Evolutionary conservation across 2,329 filamentous ascomycete genomes (phyloP), one percentile per base, ranked within the genome.

Genomic region (Annulohypoxylon truncatum): DNA sequence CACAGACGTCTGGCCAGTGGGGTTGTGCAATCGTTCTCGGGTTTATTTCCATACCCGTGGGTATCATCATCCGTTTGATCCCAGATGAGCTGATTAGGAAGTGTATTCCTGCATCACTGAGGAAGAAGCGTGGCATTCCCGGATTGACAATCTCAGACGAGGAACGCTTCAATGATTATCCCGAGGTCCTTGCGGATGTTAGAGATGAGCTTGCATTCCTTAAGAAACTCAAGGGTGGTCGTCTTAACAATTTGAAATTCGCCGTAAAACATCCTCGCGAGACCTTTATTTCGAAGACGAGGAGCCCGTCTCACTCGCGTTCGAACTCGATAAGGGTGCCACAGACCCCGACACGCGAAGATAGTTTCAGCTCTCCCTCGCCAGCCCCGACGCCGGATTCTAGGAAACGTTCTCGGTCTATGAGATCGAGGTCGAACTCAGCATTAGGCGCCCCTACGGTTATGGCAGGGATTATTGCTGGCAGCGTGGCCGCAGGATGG

Each of bases 21-120:
- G 94, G 84, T 6, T 91, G 96, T 71, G 97, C 94, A 6, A 86
- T 99, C 61, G 84, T 96, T 24, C 87, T 97, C 35, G 94, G 94
- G 29, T 83, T 91, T 70, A 80, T 96, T n/a, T 97, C 95, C 15
- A 88, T 98, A 28, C 93, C 94, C 0, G 84, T 97, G 58, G 96
- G 93, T 63, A 84, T 95, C 22, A 81, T 92, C 29, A 90, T 98
- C 64, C 92, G 96, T 50, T 83, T 93, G 24, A 85, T 98, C 54
- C 96, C 96, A 0, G 94, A 98, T 76, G 83, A 86, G 48, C 80
- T 90, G 13, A 75, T 92, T 46, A 78, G 84, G 51, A 81, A 81
- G 44, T 77, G 87, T 61, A 79, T 91, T 40, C 82, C 85, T 2
- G 77, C 84, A 40, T 82, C 85, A 58, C 74, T 90, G 57, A 87